phyloP scores from a whole-genome alignment of 179 eudicot species.

The Amaranthus tricolor region DNA sequence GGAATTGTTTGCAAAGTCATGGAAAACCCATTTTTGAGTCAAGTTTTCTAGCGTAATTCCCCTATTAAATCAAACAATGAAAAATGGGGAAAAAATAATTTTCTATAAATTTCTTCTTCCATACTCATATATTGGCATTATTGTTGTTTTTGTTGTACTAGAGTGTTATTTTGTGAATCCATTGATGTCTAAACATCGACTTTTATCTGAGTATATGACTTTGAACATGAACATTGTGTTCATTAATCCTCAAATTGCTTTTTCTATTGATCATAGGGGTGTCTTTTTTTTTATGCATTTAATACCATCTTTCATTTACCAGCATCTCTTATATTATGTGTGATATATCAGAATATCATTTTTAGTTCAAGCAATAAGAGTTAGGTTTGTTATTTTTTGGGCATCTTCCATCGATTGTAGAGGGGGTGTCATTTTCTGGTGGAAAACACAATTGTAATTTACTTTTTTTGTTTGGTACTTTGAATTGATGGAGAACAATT shows the following conservation, averaged over 20 bases:
- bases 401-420: too few relatives aligned
- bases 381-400: background rate
- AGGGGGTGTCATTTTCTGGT: background rate
- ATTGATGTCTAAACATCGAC: background rate
- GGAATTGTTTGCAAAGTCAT: too few relatives aligned
- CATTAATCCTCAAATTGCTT: background rate
- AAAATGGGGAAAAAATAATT: too few relatives aligned
- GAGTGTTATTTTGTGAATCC: background rate
- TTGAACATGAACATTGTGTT: background rate
- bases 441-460: background rate
- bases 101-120: too few relatives aligned
- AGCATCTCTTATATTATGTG: background rate
- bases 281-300: too few relatives aligned
- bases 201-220: background rate
- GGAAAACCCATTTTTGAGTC: too few relatives aligned
- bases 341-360: background rate
- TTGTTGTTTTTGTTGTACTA: too few relatives aligned
- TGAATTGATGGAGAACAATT: background rate
- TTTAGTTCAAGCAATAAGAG: too few relatives aligned
- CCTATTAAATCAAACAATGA: too few relatives aligned
- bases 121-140: too few relatives aligned
- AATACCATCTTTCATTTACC: background rate
- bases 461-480: background rate
- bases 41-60: too few relatives aligned
- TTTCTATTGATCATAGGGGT: background rate